A percentile compares a stretch with the other conserved stretches of the same genome.
Conservation (phyloP, 495 filamentous ascomycete genomes). For the Aspergillus cristatus region DNA sequence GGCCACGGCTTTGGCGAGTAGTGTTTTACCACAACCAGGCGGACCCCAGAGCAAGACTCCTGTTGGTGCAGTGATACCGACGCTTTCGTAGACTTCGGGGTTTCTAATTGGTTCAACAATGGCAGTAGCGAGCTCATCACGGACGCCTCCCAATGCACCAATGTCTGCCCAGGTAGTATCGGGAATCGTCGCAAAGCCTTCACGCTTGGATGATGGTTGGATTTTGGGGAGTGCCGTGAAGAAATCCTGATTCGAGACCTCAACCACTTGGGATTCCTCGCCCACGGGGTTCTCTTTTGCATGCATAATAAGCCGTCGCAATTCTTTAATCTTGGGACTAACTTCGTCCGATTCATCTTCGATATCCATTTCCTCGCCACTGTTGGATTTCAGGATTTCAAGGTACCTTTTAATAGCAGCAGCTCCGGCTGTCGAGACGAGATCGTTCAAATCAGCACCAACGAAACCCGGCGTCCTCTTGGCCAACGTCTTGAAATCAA, state of each 20-base stretch:
- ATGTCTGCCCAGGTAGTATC: slow-evolving; percentile 93
- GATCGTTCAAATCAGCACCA: slow-evolving; percentile 80
- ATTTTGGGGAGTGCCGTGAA: slow-evolving; percentile 71
- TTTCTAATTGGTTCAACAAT: slow-evolving; percentile 89
- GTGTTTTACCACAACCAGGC: slow-evolving; percentile 92
- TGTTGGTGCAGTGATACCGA: slow-evolving; percentile 81
- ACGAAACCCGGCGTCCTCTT: slow-evolving; percentile 92
- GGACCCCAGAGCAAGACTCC: slow-evolving; percentile 96
- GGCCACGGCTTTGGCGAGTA: slow-evolving; percentile 92
- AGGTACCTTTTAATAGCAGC: slow-evolving; percentile 54
- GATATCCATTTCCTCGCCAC: slow-evolving; percentile 45
- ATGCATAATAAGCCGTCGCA: slow-evolving; percentile 46
- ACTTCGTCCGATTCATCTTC: slow-evolving; percentile 31
- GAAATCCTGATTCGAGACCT: slow-evolving; percentile 58
- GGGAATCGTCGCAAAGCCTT: slow-evolving; percentile 96
- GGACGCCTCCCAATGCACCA: slow-evolving; percentile 70
- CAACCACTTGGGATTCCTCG: slow-evolving; percentile 33
- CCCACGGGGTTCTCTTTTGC: slow-evolving; percentile 41
- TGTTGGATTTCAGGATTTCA: slow-evolving; percentile 41
- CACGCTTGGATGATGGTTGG: slow-evolving; percentile 86
- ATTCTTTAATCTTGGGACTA: slow-evolving; percentile 35
- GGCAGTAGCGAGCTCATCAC: slow-evolving; percentile 73
- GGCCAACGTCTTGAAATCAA: slow-evolving; percentile 72
- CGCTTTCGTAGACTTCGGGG: slow-evolving; percentile 67
- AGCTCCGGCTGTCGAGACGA: slow-evolving; percentile 66